phyloP scores from a whole-genome alignment of 1,139 yeast species.

The Yamadazyma aaseri region DNA sequence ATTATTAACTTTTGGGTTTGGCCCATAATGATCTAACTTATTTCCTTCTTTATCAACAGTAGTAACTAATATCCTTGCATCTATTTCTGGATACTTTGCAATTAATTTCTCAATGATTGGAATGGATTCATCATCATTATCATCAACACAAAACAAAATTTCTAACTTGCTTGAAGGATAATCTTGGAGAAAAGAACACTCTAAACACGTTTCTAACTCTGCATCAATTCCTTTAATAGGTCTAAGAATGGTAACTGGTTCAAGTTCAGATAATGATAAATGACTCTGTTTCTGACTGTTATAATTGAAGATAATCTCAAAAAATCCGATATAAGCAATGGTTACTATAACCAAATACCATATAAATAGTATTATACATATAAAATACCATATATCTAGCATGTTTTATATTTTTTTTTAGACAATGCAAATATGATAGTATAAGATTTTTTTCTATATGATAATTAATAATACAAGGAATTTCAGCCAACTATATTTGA shows the following conservation, averaged over 20 bases:
- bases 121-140: conserved; percentile 61
- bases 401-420: too few species aligned
- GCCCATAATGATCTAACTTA: conserved; percentile 59
- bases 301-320: conserved; percentile 43
- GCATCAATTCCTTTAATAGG: conserved; percentile 87
- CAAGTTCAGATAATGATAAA: conserved; percentile 22
- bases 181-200: conserved; percentile 65
- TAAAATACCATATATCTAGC: conserved; percentile 9
- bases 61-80: conserved; percentile 58
- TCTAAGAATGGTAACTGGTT: conserved; percentile 77
- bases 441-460: too few species aligned
- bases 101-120: conserved; percentile 54
- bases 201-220: conserved; percentile 66
- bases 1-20: conserved; percentile 88
- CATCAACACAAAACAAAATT: conserved; percentile 74
- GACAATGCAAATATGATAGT: too few species aligned
- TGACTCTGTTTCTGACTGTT: conserved; percentile 19
- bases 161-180: conserved; percentile 63
- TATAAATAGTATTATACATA: conserved; percentile 20
- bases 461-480: too few species aligned
- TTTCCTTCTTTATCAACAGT: conserved; percentile 28
- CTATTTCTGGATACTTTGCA: conserved; percentile 53
- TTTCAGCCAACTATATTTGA: too few species aligned
- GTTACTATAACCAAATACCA: conserved; percentile 47
- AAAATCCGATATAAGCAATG: conserved; percentile 48